Base-by-base conservation (phyloP, 768 basidiomycete species). In the Boletus reticuloceps region DNA sequence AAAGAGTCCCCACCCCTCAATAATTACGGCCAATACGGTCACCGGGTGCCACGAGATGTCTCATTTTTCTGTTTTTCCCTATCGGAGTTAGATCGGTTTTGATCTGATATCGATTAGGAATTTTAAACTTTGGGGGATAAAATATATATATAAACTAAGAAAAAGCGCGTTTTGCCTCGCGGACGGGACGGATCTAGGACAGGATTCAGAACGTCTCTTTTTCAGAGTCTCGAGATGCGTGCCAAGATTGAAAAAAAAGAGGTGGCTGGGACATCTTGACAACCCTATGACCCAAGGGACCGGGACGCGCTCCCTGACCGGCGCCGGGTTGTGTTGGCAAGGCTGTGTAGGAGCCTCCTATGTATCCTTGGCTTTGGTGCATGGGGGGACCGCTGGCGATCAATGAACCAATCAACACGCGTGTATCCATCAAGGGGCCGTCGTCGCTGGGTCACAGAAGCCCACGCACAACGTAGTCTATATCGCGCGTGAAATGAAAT, bases 51-150 rank as follows among this genome's bases (percentile, higher is more conserved):
- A 12, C 11, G 36, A 16, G 36, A 27, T 29, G 27, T 29, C 27
- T 25, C 25, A 25, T 36, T 36, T 36, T 36, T 36, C 16, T 13
- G 11, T 39, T 34, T 39, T 38, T 9, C 20, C 48, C 39, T 50
- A 55, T 53, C 43, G 61, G 61, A 59, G 53, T 36, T 62, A 62
- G 61, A 62, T 62, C 51, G 51, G 6, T n/a, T 17, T 27, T 49
- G 49, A 55, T 64, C 54, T 48, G 58, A 61, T 64, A 45, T 38
- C 62, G 62, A 64, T 63, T 58, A 45, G 41, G 51, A 22, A 55
- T 58, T 37, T 13, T 46, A 25, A 14, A 43, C 34, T 62, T 52
- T 10, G 9, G 17, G 27, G 9, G 9, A 29, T 2, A 29, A 9
- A 1, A 29, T 27, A 8, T 7, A 27, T 20, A 22, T 4, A 22